These are phyloP conservation scores for Penicillium palitans DNA, from an alignment of 2,329 filamentous ascomycete genomes.

Conservation along the genomic window DNA sequence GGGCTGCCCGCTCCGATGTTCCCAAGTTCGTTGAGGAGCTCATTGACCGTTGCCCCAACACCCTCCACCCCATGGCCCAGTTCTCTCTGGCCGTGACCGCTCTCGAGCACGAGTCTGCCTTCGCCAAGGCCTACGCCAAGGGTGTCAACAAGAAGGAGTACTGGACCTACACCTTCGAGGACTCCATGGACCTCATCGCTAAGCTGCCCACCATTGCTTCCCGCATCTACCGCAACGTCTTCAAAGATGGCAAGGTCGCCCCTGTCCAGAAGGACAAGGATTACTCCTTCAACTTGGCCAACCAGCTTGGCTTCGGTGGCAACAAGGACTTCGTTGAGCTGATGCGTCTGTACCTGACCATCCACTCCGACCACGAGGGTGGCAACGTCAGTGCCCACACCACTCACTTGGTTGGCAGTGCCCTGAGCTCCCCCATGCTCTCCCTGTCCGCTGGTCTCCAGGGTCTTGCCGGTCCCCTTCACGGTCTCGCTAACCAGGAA, in stretches of 20 bases:
- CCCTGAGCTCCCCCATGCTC: constrained; percentile 95
- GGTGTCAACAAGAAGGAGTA: constrained; percentile 99
- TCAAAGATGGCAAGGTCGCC: constrained; percentile 99
- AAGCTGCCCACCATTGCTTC: constrained; percentile 98
- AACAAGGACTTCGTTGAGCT: constrained; percentile 98
- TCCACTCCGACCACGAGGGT: constrained; percentile 99
- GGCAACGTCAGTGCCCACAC: constrained; percentile 98
- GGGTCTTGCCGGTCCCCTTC: constrained; percentile 95
- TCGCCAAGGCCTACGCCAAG: constrained; percentile 98
- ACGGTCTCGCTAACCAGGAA: constrained; percentile 99
- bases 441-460: constrained; percentile 96
- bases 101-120: constrained; percentile 96
- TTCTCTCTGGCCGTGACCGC: constrained; percentile 97
- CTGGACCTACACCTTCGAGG: constrained; percentile 99
- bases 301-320: constrained; percentile 94
- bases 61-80: constrained; percentile 99
- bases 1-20: constrained; percentile 94
- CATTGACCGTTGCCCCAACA: constrained; percentile 98
- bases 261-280: constrained; percentile 98
- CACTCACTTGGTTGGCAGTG: constrained; percentile 94
- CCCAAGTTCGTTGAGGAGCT: constrained; percentile 99
- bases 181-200: constrained; percentile 99
- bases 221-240: constrained; percentile 99
- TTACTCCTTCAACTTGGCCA: constrained; percentile 98
- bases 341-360: constrained; percentile 98